Conservation (phyloP, 257 asterid genomes). For the Nicotiana sylvestris region DNA sequence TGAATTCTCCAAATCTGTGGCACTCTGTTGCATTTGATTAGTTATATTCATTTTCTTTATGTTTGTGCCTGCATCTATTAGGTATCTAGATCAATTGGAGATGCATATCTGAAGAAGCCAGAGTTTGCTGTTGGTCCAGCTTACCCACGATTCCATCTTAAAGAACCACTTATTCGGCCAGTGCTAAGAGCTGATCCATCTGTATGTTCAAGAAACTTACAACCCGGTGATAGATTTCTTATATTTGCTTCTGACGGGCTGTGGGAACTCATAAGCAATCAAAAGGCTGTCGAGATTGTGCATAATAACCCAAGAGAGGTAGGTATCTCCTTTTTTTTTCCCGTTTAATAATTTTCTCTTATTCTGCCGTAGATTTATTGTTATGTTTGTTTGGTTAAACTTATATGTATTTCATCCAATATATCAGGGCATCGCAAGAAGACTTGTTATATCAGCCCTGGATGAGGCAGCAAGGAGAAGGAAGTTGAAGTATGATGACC, state of each 20-base stretch:
- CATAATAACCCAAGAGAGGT: slow-evolving; percentile 67
- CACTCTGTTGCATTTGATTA: neutral
- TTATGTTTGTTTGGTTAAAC: neutral
- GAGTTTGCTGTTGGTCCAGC: slow-evolving; percentile 55
- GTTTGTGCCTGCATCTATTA: slow-evolving; percentile 19
- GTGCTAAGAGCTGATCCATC: slow-evolving; percentile 74
- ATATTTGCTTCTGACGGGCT: slow-evolving; percentile 92
- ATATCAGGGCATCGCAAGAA: slow-evolving; percentile 68
- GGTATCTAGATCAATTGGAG: slow-evolving; percentile 89
- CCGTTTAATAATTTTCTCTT: neutral
- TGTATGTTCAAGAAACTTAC: slow-evolving; percentile 35
- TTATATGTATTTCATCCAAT: neutral
- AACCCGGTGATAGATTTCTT: slow-evolving; percentile 54
- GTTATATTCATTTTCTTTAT: neutral
- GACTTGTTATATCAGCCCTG: slow-evolving; percentile 53
- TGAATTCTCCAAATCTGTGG: neutral
- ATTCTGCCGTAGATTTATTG: neutral
- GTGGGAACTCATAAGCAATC: slow-evolving; percentile 73
- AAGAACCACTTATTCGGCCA: slow-evolving; percentile 56
- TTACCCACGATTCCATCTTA: slow-evolving; percentile 45
- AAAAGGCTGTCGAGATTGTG: slow-evolving; percentile 73
- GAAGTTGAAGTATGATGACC: slow-evolving; percentile 33
- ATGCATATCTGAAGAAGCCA: slow-evolving; percentile 77
- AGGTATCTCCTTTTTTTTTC: slow-evolving; percentile 27
- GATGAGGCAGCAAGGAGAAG: slow-evolving; percentile 39